Percentiles rank a stretch among this genome's conserved stretches.
Evolutionary conservation across 225 moss, liverwort and hornwort species (phyloP).

Genomic region (Sphagnum contortum): DNA sequence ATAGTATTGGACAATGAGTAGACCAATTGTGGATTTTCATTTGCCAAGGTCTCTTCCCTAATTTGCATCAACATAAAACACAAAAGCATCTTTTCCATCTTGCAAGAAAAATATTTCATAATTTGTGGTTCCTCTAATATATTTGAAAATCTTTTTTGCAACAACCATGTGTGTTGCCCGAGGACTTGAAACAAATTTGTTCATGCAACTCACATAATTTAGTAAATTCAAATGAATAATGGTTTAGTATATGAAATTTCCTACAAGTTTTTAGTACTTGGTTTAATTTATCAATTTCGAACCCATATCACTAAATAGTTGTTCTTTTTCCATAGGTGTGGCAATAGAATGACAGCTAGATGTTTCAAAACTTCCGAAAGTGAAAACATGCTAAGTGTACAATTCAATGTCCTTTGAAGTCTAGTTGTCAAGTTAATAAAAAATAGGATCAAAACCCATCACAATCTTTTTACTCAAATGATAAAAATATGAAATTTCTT

Average conservation of each 20-base stretch:
- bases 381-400: no score
- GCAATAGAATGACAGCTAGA: not conserved
- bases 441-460: no score
- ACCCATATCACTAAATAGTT: not conserved
- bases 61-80: not conserved
- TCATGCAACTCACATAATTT: not conserved
- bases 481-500: no score
- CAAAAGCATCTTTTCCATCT: not conserved
- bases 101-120: not conserved
- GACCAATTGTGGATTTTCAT: not conserved
- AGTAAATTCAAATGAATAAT: not conserved
- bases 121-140: not conserved
- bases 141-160: not conserved
- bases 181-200: not conserved
- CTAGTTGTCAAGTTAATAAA: no score
- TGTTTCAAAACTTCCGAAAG: not conserved
- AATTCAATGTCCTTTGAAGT: no score
- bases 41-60: not conserved
- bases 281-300: not conserved
- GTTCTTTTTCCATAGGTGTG: not conserved
- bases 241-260: not conserved
- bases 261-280: not conserved
- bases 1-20: not conserved
- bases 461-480: no score
- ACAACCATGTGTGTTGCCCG: not conserved